Conservation (phyloP, 441 rosid genomes). For the Mallotus repandus region DNA sequence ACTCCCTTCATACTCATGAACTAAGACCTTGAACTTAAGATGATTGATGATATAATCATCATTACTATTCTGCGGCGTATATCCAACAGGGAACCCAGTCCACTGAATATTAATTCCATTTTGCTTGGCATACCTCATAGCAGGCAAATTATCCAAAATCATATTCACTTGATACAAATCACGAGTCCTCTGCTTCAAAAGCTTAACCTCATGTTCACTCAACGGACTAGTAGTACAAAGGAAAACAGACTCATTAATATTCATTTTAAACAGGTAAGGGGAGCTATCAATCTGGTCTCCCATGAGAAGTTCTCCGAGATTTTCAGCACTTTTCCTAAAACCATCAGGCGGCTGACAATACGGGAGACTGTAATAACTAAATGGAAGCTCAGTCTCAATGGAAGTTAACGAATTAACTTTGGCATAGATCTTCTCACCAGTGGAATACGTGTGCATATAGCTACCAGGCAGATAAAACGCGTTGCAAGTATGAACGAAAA, state of each 20-base stretch:
- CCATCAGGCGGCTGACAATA: constrained; percentile 69
- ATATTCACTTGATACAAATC: constrained; percentile 91
- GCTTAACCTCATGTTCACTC: constrained; percentile 80
- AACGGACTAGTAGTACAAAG: constrained; percentile 60
- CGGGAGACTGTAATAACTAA: constrained; percentile 79
- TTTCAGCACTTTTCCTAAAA: constrained; percentile 83
- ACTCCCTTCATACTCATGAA: constrained; percentile 83
- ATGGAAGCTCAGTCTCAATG: constrained; percentile 91
- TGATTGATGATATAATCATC: constrained; percentile 91
- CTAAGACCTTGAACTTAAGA: constrained; percentile 82
- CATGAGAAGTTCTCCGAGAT: constrained; percentile 97
- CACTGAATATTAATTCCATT: constrained; percentile 77
- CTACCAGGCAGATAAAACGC: constrained; percentile 94
- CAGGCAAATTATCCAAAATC: constrained; percentile 94
- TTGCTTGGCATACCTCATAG: constrained; percentile 69
- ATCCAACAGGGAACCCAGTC: constrained; percentile 97
- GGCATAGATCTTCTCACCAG: constrained; percentile 44
- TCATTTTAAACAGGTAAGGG: constrained; percentile 77
- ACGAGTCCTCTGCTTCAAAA: constrained; percentile 82
- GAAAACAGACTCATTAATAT: constrained; percentile 68
- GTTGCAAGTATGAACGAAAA: constrained; percentile 39
- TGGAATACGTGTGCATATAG: constrained; percentile 73
- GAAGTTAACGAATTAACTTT: constrained; percentile 96
- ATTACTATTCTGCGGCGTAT: constrained; percentile 61
- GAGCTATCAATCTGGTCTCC: constrained; percentile 97